Base-by-base conservation (phyloP, 306 rosid species). In the Dalbergia oliveri region DNA sequence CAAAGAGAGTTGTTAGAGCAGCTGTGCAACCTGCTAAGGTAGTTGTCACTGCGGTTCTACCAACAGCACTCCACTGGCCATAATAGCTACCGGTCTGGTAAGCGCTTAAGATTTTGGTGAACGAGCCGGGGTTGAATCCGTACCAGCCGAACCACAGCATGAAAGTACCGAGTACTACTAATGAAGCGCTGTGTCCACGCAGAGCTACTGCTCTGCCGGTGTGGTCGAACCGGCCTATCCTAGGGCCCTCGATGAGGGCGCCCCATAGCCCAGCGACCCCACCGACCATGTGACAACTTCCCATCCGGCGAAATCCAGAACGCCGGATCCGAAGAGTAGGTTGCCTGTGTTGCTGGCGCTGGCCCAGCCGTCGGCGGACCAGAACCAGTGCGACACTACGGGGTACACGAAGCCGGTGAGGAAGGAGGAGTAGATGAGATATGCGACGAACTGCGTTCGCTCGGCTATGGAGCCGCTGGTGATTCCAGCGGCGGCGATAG, bases 61-160 rank as follows among this genome's bases (percentile, higher is more conserved):
- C 97, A 31, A 94, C 89, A 3, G 95, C 99, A 60, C 91, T 87
- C 99, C 99, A 94, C 31, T 93, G 97, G 0, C 97, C 97, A 73
- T 94, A 92, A 66, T 84, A 86, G 18, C 10, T 64, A 6, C 94
- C 93, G 0, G 90, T 7, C 0, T 6, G 9, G 73, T 94, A 93
- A 0, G 88, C 5, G 11, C 0, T 4, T 0, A 83, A 49, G 69
- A 94, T 94, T 77, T 90, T 94, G 21, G 9, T 81, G 4, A 94
- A 94, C 1, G 99, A 94, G 19, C 97, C 99, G 0, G 99, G 99
- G 72, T 94, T 94, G 50, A 94, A 94, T 2, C 99, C 99, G 66
- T 92, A 94, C 99, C 99, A 94, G 1, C 99, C 99, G 75, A 94
- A 91, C 99, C 99, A 94, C 4, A 94, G 97, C 77, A 94, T 79